These are phyloP conservation scores for Umbelopsis ramanniana DNA, from an alignment of 192 early-diverging fungal genomes.

Conservation along the genomic window DNA sequence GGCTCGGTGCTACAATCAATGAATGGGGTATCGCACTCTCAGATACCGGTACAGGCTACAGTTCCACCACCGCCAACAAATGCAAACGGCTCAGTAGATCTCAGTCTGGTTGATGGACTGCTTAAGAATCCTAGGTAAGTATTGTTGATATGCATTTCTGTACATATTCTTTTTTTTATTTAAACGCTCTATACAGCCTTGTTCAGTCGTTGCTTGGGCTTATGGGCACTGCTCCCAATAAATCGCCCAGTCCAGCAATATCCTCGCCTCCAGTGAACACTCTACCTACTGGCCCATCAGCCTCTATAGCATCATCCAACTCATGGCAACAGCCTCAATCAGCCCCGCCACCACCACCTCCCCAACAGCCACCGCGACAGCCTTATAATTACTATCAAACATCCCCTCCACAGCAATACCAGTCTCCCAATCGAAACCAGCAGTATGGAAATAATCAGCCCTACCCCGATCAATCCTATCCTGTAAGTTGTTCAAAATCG, in stretches of 20 bases:
- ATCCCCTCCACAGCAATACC: conserved; percentile 3
- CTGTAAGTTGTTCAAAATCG: no score
- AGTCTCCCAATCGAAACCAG: background rate
- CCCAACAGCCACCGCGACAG: background rate
- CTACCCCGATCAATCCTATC: background rate
- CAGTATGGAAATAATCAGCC: background rate
- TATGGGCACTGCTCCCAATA: background rate
- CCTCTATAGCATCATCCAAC: background rate
- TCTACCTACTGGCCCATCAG: background rate
- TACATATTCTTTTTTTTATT: background rate
- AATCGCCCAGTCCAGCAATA: background rate
- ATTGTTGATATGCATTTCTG: background rate
- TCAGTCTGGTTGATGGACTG: conserved; percentile 3
- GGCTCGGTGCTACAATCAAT: background rate
- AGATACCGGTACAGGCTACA: background rate
- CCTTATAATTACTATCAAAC: background rate
- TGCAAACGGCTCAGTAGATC: background rate
- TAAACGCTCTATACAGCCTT: background rate
- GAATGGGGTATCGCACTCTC: background rate
- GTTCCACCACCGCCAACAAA: conserved; percentile 5
- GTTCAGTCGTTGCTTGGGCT: conserved; percentile 5
- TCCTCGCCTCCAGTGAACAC: background rate
- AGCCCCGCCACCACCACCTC: background rate
- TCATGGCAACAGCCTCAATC: background rate
- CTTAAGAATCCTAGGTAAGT: background rate